Evolutionary conservation across 306 rosid genomes (phyloP), one percentile per base, ranked within the genome.

Genomic region (Lathyrus aphaca): DNA sequence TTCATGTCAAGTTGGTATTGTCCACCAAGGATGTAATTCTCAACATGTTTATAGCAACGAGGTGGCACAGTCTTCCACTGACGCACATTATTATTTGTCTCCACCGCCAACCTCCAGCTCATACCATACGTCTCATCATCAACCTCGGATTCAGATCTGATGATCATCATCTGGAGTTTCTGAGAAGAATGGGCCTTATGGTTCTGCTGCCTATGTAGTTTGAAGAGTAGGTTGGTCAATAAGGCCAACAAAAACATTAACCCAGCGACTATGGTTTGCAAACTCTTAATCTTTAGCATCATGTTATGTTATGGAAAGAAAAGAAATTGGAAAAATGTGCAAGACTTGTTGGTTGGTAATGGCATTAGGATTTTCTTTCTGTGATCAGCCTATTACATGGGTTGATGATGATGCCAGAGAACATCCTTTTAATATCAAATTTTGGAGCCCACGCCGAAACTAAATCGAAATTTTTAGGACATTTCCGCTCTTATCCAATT

Each of bases 71-170:
- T 82, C 2, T 43, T 13, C 86, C 86, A 82, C 0, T 64, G 44
- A 1, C 21, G 27, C 74, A 35, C 85, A 50, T 81, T 77, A 44
- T 81, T 73, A 82, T 81, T 81, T 0, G 44, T 6, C 11, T 81
- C 97, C 74, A 84, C 90, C 4, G 80, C 89, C 43, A 86, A 15
- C 68, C 95, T 75, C 97, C 97, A 88, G 58, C 88, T 88, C 74
- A 82, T 69, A 18, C 85, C 77, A 9, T 67, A 83, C 8, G 66
- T 66, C 3, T 67, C 81, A 13, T 72, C 58, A 3, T 61, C 44
- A 32, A n/a, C 44, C 16, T 11, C 61, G 3, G 56, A 21, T 53
- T 53, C 8, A 4, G 59, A 53, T 53, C 3, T 53, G 4, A 19
- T 51, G 3, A 1, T 53, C 35, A 54, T 13, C 61, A 10, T 49